Percentiles rank a stretch among this genome's conserved stretches.
These are phyloP conservation scores for Acidomyces sp. DNA, from an alignment of 495 filamentous ascomycete genomes.

Conservation along the genomic window DNA sequence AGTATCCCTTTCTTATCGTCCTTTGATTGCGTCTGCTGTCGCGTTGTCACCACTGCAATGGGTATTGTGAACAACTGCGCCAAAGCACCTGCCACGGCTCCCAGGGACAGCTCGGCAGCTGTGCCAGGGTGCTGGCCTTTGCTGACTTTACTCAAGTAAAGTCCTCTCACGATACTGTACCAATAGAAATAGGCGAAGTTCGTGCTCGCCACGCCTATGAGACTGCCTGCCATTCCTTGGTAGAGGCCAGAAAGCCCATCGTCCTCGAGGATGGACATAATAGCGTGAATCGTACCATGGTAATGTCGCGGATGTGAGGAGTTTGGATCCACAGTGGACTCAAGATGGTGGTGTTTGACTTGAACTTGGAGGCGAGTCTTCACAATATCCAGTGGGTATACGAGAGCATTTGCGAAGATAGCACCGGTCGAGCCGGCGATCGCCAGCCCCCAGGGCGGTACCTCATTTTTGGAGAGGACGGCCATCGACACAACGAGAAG, in stretches of 20 bases:
- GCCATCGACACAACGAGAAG: too few relatives aligned
- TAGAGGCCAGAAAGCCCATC: constrained; percentile 80
- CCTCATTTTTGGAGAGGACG: constrained; percentile 59
- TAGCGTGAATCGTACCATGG: constrained; percentile 71
- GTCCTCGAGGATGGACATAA: constrained; percentile 68
- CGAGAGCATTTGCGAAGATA: constrained; percentile 85
- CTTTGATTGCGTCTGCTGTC: constrained; percentile 86
- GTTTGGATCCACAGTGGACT: constrained; percentile 27
- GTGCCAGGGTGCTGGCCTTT: constrained; percentile 60
- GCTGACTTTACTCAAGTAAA: constrained; percentile 58
- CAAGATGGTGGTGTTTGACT: constrained; percentile 47
- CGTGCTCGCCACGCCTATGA: constrained; percentile 87
- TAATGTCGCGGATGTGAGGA: constrained; percentile 50
- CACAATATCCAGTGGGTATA: constrained; percentile 93
- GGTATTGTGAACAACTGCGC: constrained; percentile 96
- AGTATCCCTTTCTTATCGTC: constrained; percentile 73
- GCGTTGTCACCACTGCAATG: constrained; percentile 84
- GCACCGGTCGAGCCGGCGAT: constrained; percentile 88
- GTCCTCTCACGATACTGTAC: constrained; percentile 77
- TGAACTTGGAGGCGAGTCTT: constrained; percentile 98
- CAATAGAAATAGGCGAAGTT: constrained; percentile 99
- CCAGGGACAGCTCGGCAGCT: constrained; percentile 70
- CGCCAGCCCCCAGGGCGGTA: constrained; percentile 89
- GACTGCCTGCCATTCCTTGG: constrained; percentile 69
- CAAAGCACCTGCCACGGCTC: constrained; percentile 76